Conservation (phyloP, 2,329 filamentous ascomycete species). For the Leptodontidium sp. region DNA sequence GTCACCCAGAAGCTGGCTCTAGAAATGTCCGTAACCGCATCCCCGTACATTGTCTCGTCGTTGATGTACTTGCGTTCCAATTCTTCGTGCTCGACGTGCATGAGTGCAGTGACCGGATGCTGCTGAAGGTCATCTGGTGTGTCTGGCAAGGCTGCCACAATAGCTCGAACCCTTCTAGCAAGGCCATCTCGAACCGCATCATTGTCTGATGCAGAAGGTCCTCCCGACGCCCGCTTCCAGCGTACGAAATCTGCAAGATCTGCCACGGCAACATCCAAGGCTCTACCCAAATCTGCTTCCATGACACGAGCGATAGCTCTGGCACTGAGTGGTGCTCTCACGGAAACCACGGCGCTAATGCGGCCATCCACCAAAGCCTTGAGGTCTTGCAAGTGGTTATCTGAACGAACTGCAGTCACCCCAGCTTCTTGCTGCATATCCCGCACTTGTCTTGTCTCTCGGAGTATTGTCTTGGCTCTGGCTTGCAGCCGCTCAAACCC, state of each 20-base stretch:
- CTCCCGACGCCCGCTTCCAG: slow-evolving; percentile 24
- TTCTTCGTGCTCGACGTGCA: slow-evolving; percentile 34
- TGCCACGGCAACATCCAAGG: slow-evolving; percentile 29
- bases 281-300: slow-evolving; percentile 17
- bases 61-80: slow-evolving; percentile 26
- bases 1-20: slow-evolving; percentile 27
- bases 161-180: slow-evolving; percentile 24
- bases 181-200: slow-evolving; percentile 30
- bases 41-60: slow-evolving; percentile 34
- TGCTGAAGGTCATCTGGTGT: slow-evolving; percentile 15
- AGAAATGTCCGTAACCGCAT: slow-evolving; percentile 30
- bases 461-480: slow-evolving; percentile 25
- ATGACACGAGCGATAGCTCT: slow-evolving; percentile 26
- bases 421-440: slow-evolving; percentile 19
- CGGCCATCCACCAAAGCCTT: slow-evolving; percentile 25
- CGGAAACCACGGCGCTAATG: slow-evolving; percentile 26
- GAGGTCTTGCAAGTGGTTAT: slow-evolving; percentile 26
- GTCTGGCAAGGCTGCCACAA: slow-evolving; percentile 26
- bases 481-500: slow-evolving; percentile 28
- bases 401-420: slow-evolving; percentile 13
- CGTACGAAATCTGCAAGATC: slow-evolving; percentile 30
- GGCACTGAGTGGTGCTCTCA: slow-evolving; percentile 20
- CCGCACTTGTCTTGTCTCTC: slow-evolving; percentile 21
- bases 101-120: slow-evolving; percentile 25
- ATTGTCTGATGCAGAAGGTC: slow-evolving; percentile 10